Conservation (phyloP, 345 rosid species). For the Leavenworthia alabamica region DNA sequence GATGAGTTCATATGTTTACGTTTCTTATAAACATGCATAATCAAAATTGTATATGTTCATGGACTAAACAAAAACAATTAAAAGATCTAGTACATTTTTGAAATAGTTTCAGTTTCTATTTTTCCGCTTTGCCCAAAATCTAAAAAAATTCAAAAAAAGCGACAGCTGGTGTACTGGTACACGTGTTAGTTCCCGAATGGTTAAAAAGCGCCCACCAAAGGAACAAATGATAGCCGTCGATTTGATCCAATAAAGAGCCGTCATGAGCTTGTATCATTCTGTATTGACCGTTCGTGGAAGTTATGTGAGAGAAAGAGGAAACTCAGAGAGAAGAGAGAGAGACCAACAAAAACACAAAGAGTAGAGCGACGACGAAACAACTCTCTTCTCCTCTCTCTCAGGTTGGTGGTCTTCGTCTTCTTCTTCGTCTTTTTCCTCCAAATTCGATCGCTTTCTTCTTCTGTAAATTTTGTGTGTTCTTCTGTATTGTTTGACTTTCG, state of each 20-base stretch:
- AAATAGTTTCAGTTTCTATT: background rate
- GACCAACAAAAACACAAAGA: conserved; percentile 17
- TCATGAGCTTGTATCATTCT: conserved; percentile 20
- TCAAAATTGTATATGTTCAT: too few relatives aligned
- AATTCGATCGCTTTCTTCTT: conserved; percentile 23
- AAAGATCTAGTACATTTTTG: background rate
- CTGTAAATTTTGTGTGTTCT: background rate
- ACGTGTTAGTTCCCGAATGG: background rate
- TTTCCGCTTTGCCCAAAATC: background rate
- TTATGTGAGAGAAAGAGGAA: conserved; percentile 31
- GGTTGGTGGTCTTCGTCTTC: conserved; percentile 23
- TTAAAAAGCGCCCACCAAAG: conserved; percentile 32
- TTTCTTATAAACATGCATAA: background rate
- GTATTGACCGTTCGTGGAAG: conserved; percentile 39
- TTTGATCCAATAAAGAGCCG: conserved; percentile 20
- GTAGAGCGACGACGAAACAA: background rate
- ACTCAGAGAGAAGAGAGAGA: conserved; percentile 25
- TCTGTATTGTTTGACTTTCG: conserved; percentile 14
- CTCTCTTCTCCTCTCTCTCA: conserved; percentile 22
- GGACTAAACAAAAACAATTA: background rate
- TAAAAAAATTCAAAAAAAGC: background rate
- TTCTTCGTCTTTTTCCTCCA: background rate
- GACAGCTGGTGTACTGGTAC: conserved; percentile 10
- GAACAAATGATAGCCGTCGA: conserved; percentile 31
- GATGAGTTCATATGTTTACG: background rate